Base-by-base conservation (phyloP, 2,329 filamentous ascomycete genomes). In the Aureobasidium sp. region DNA sequence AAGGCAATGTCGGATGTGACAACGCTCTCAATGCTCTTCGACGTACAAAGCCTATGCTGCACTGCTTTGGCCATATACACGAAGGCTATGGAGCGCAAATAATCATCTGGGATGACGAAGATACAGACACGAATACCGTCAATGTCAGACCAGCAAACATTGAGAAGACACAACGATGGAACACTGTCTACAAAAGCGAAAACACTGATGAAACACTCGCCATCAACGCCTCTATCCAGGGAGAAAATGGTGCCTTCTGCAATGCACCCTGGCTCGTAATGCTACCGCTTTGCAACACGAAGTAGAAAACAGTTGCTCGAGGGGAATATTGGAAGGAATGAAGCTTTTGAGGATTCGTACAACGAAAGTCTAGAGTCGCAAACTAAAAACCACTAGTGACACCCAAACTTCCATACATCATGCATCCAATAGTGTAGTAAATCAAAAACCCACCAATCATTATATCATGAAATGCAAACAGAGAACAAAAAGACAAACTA, bases 1-100 rank as follows among this genome's bases (percentile, higher is more conserved):
- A 68, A 2, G 68, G 73, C 27, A 67, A 72, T 23, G 82, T 81
- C 0, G 85, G 85, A 0, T 86, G 84, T 69, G 72, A 77, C 46
- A 77, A 80, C 66, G 72, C 87, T 1, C 73, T 82, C 1, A 71
- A 74, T 0, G 84, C 84, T 0, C 72, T 80, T 1, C 71, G 75
- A 59, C 74, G 82, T 8, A 78, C 77, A 10, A 75, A 74, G 59
- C 85, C 85, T 0, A 70, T 72, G 3, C 57, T 87, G 23, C 82
- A 86, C 68, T 82, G 82, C 65, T 87, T 86, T 68, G 84, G 84
- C 0, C 84, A 87, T 71, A 85, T 86, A 20, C 83, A 86, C 67
- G 81, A 83, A 67, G 80, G 74, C 0, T 78, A 78, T 69, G 80
- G 80, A 20, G 78, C 76, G 4, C 68, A 73, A 64, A 71, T 68